Conservation (phyloP, 345 rosid genomes). For the Euphorbia lathyris region DNA sequence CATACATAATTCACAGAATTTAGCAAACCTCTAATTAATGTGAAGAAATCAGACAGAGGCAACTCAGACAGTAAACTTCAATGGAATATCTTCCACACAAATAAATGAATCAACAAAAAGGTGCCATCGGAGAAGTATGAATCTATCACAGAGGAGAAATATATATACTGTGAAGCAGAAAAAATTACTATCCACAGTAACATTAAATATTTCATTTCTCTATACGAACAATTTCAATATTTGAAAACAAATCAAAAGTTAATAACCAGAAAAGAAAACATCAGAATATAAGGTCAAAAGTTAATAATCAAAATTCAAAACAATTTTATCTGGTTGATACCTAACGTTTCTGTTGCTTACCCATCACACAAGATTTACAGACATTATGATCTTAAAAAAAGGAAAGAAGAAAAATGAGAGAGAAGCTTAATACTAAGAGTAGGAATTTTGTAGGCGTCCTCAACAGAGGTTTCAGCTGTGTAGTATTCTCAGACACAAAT, state of each 20-base stretch:
- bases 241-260: not conserved
- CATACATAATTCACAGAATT: not conserved
- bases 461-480: not conserved
- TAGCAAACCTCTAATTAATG: not conserved
- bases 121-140: not conserved
- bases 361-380: not conserved
- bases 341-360: too few species aligned
- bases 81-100: not conserved
- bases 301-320: not conserved
- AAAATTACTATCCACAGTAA: not conserved
- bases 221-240: not conserved
- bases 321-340: too few species aligned
- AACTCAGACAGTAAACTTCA: not conserved
- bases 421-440: not conserved
- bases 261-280: not conserved
- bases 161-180: too few species aligned
- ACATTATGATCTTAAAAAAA: not conserved
- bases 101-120: constrained; percentile 4
- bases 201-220: not conserved
- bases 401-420: constrained; percentile 1
- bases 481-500: not conserved
- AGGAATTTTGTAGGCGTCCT: not conserved
- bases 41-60: not conserved
- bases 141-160: too few species aligned
- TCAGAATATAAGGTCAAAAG: not conserved